Conservation (phyloP, 2,329 filamentous ascomycete species). For the Diaporthe ampelina region DNA sequence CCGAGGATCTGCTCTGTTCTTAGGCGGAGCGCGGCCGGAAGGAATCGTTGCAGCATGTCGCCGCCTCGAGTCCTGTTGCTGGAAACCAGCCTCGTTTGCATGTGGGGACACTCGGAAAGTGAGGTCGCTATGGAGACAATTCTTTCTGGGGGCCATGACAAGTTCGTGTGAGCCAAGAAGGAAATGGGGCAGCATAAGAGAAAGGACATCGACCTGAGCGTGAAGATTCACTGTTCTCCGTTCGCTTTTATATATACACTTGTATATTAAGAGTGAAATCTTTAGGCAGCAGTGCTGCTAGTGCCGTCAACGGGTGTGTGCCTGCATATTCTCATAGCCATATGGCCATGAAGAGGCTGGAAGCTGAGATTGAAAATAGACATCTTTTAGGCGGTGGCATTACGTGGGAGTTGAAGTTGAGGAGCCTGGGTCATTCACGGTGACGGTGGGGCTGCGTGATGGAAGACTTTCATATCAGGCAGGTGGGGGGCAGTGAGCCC, state of each 20-base stretch:
- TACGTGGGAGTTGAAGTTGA: not conserved
- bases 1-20: not conserved
- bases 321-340: not conserved
- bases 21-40: slow-evolving; percentile 47
- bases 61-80: slow-evolving; percentile 47
- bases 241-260: slow-evolving; percentile 8
- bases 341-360: slow-evolving; percentile 6
- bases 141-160: slow-evolving; percentile 22
- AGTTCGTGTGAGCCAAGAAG: not conserved
- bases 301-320: not conserved
- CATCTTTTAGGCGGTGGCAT: no score
- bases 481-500: not conserved
- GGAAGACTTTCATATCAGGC: slow-evolving; percentile 1
- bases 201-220: not conserved
- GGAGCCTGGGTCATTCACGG: not conserved
- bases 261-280: not conserved
- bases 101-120: slow-evolving; percentile 50
- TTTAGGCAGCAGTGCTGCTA: slow-evolving; percentile 12
- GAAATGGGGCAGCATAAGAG: not conserved
- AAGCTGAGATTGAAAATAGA: slow-evolving; percentile 16
- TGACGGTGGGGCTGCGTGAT: not conserved
- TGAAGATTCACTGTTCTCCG: not conserved
- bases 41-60: slow-evolving; percentile 48
- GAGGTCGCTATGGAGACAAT: slow-evolving; percentile 38
- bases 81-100: slow-evolving; percentile 49